Percentiles rank a stretch among this genome's conserved stretches.
phyloP scores from a whole-genome alignment of 176 grass and related monocot species.

The Zoysia japonica region DNA sequence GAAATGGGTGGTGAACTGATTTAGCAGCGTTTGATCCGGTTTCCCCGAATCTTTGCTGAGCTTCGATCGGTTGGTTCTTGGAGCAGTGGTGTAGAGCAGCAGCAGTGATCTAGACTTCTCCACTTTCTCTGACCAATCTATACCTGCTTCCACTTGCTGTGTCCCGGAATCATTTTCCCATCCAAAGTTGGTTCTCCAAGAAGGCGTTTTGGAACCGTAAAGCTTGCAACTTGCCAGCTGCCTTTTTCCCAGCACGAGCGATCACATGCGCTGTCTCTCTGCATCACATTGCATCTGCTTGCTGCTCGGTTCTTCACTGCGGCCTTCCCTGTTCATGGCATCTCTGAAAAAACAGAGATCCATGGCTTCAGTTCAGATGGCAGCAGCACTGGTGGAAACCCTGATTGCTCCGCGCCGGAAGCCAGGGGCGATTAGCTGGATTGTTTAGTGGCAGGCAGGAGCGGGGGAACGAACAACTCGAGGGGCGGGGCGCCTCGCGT shows the following conservation, averaged over 20 bases:
- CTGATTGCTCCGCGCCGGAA: background rate
- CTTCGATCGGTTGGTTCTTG: background rate
- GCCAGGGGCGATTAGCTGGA: conserved; percentile 7
- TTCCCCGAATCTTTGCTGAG: background rate
- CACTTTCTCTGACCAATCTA: too few species aligned
- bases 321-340: too few species aligned
- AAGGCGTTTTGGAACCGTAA: conserved; percentile 15
- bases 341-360: background rate
- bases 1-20: background rate
- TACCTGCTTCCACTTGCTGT: background rate
- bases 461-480: conserved; percentile 39
- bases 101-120: background rate
- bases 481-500: conserved; percentile 30
- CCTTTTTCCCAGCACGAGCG: background rate
- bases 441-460: conserved; percentile 26
- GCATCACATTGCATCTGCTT: background rate
- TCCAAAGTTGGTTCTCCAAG: background rate
- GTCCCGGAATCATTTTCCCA: conserved; percentile 15
- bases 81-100: too few species aligned
- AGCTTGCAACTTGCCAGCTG: conserved; percentile 21
- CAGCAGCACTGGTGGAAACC: background rate
- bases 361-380: background rate
- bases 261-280: conserved; percentile 27
- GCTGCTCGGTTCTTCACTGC: background rate
- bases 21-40: background rate